Evolutionary conservation across 441 rosid species (phyloP).

Genomic region (Populus tomentosa): DNA sequence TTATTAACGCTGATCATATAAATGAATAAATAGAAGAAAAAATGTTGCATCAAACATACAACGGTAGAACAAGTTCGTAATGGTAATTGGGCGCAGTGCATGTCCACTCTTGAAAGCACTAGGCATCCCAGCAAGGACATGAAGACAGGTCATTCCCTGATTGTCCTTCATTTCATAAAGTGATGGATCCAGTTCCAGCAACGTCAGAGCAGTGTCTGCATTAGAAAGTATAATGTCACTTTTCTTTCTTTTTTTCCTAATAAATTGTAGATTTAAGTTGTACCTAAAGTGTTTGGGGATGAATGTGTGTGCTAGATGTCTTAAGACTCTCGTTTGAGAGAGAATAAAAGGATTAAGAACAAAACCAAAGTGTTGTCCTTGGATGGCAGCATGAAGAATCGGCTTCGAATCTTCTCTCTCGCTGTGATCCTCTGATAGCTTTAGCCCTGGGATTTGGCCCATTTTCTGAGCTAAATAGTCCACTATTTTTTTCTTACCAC

Average conservation of each 20-base stretch:
- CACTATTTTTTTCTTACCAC: background rate
- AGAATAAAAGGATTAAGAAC: background rate
- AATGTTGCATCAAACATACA: constrained; percentile 12
- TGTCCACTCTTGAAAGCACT: constrained; percentile 16
- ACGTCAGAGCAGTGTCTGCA: constrained; percentile 19
- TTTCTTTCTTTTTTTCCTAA: too few species aligned
- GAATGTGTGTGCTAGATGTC: too few species aligned
- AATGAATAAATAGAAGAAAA: background rate
- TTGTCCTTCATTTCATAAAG: background rate
- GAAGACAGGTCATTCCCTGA: constrained; percentile 17
- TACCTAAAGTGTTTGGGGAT: too few species aligned
- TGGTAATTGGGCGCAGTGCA: background rate
- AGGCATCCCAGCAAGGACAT: constrained; percentile 23
- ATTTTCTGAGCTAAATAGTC: background rate
- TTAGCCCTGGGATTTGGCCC: background rate
- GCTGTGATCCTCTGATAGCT: constrained; percentile 6
- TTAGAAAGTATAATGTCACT: background rate
- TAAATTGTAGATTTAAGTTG: too few species aligned
- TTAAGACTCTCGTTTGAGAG: too few species aligned
- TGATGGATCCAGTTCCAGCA: background rate
- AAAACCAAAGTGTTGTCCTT: constrained; percentile 16
- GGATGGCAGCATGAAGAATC: constrained; percentile 24
- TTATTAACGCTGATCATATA: too few species aligned
- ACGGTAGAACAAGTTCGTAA: background rate
- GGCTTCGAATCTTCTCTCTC: background rate